phyloP scores from a whole-genome alignment of 2,329 filamentous ascomycete species.

The Chrysoporthe deuterocubensis region DNA sequence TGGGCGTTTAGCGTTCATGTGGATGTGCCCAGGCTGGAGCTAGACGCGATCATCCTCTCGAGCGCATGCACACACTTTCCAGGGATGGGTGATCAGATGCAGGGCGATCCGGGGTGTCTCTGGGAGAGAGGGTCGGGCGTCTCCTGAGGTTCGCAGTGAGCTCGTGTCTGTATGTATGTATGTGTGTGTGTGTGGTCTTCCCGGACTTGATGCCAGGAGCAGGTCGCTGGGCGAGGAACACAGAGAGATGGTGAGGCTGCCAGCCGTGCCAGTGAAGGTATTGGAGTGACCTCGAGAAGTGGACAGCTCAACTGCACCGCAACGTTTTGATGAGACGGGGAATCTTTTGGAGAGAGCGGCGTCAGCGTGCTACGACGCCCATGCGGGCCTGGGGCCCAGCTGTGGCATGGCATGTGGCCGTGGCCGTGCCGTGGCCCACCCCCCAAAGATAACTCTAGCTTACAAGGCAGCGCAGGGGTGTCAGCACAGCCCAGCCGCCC shows the following conservation, averaged over 20 bases:
- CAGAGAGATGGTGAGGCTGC: neutral
- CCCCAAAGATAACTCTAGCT: neutral
- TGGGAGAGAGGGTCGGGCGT: neutral
- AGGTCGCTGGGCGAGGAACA: neutral
- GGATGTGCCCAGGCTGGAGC: slow-evolving; percentile 28
- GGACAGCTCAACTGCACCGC: slow-evolving; percentile 17
- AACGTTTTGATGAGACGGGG: slow-evolving; percentile 3
- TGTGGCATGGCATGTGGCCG: slow-evolving; percentile 1
- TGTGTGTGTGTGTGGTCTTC: neutral
- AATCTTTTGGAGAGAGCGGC: slow-evolving; percentile 13
- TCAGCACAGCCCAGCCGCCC: neutral
- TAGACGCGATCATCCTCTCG: slow-evolving; percentile 27
- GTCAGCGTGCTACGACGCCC: slow-evolving; percentile 12
- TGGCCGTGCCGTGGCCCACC: neutral
- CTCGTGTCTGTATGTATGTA: neutral
- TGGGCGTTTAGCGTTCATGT: slow-evolving; percentile 27
- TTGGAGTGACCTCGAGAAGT: slow-evolving; percentile 6
- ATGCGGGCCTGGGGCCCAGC: slow-evolving; percentile 1
- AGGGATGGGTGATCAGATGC: slow-evolving; percentile 21
- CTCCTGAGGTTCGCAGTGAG: neutral
- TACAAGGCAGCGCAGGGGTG: neutral
- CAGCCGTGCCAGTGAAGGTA: neutral
- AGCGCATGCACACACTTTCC: slow-evolving; percentile 14
- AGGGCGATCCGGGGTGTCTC: slow-evolving; percentile 21
- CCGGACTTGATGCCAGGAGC: neutral